These are phyloP conservation scores for Saccharomycopsis capsularis DNA, from an alignment of 805 yeast genomes.

Conservation along the genomic window DNA sequence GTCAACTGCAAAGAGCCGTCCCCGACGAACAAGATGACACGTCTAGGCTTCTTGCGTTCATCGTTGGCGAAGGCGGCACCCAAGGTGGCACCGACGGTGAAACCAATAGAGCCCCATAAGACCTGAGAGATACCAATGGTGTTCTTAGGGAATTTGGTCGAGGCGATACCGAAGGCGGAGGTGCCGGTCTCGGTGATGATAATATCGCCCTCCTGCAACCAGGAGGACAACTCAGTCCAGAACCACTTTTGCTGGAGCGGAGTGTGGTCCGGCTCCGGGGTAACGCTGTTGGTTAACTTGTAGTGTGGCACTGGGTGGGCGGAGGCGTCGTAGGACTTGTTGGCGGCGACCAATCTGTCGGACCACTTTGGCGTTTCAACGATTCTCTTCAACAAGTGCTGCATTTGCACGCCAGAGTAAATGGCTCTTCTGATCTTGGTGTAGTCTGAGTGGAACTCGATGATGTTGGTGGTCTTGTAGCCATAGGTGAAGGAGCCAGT, in stretches of 20 bases:
- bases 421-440: conserved; percentile 45
- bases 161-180: conserved; percentile 54
- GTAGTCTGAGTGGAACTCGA: conserved; percentile 51
- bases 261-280: conserved; percentile 5
- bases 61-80: conserved; percentile 56
- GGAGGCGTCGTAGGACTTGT: conserved; percentile 1
- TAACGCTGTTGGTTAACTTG: conserved; percentile 2
- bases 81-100: conserved; percentile 54
- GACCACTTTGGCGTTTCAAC: conserved; percentile 2
- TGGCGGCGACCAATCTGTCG: neutral
- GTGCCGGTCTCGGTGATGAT: conserved; percentile 62
- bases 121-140: conserved; percentile 52
- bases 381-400: conserved; percentile 30
- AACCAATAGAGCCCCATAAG: conserved; percentile 62
- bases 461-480: conserved; percentile 46
- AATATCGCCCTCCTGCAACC: conserved; percentile 51
- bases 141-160: conserved; percentile 46
- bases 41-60: conserved; percentile 37
- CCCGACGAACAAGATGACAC: conserved; percentile 57
- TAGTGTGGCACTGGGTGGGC: conserved; percentile 13
- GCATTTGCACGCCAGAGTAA: conserved; percentile 49
- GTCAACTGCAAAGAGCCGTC: conserved; percentile 67
- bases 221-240: conserved; percentile 46
- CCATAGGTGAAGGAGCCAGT: conserved; percentile 70
- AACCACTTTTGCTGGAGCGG: conserved; percentile 35